Conservation (phyloP, 192 early-diverging fungal genomes). For the Funneliformis geosporum region DNA sequence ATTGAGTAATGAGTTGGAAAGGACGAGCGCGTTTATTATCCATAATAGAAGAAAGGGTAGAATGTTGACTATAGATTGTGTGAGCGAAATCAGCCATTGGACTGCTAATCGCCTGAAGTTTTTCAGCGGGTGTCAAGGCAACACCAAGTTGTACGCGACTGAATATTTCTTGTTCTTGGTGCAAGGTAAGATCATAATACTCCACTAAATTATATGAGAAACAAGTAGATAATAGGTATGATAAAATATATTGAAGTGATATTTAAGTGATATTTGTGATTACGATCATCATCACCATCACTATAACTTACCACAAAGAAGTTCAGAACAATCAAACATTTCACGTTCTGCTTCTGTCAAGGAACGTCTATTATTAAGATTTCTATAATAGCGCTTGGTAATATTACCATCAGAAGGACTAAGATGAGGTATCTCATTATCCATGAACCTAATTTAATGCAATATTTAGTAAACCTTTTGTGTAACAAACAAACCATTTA, state of each 20-base stretch:
- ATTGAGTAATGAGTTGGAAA: slow-evolving; percentile 33
- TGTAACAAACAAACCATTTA: neutral
- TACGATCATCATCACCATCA: neutral
- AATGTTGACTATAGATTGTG: slow-evolving; percentile 10
- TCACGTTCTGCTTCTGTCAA: slow-evolving; percentile 20
- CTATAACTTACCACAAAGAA: slow-evolving; percentile 31
- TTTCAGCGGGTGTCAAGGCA: slow-evolving; percentile 35
- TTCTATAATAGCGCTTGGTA: slow-evolving; percentile 24
- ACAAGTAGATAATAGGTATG: neutral
- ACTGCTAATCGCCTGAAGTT: slow-evolving; percentile 34
- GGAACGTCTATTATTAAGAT: slow-evolving; percentile 8
- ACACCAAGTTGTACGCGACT: slow-evolving; percentile 37
- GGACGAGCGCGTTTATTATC: slow-evolving; percentile 26
- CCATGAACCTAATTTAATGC: slow-evolving; percentile 34
- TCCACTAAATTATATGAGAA: slow-evolving; percentile 29
- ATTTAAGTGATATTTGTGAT: neutral
- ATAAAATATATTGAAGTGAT: neutral
- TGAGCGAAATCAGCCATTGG: slow-evolving; percentile 34
- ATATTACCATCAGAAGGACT: slow-evolving; percentile 25
- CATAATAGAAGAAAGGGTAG: slow-evolving; percentile 18
- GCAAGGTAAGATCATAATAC: slow-evolving; percentile 35
- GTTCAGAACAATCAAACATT: slow-evolving; percentile 33
- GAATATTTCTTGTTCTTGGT: slow-evolving; percentile 41
- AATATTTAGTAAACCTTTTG: neutral
- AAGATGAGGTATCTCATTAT: slow-evolving; percentile 38